Evolutionary conservation across 495 filamentous ascomycete genomes (phyloP).

Genomic region (Talaromyces adpressus): DNA sequence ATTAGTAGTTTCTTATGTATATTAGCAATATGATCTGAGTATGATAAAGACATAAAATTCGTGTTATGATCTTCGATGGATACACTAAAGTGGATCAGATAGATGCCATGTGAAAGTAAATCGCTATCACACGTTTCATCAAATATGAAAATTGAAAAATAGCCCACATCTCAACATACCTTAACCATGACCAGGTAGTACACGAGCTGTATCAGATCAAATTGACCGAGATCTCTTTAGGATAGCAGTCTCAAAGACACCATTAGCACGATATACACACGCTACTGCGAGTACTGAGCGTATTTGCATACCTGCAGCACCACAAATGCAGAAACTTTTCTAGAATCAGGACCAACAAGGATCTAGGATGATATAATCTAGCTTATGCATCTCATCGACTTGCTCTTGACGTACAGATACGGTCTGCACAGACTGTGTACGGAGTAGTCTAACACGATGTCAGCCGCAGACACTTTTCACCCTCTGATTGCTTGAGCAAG

Average conservation of each 20-base stretch:
- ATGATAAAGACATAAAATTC: not conserved
- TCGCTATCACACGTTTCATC: too few species aligned
- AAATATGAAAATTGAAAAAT: too few species aligned
- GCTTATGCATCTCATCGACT: not conserved
- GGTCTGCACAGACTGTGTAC: not conserved
- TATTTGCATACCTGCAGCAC: not conserved
- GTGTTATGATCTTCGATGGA: too few species aligned
- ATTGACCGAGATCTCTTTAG: not conserved
- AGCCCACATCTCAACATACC: too few species aligned
- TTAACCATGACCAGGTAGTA: not conserved
- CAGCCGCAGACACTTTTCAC: not conserved
- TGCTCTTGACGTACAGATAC: not conserved
- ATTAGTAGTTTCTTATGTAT: not conserved
- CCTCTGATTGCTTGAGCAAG: not conserved
- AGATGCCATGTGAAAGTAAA: too few species aligned
- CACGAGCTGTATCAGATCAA: not conserved
- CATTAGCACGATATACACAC: not conserved
- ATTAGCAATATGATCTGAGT: not conserved
- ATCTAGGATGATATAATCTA: not conserved
- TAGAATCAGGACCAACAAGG: not conserved
- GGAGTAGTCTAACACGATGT: not conserved
- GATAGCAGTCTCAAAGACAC: not conserved
- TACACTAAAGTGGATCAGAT: too few species aligned
- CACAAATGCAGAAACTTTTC: not conserved
- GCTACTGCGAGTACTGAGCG: not conserved